A percentile compares a stretch with the other conserved stretches of the same genome.
Evolutionary conservation across 2,329 filamentous ascomycete species (phyloP).

Genomic region (Colletotrichum sp.): DNA sequence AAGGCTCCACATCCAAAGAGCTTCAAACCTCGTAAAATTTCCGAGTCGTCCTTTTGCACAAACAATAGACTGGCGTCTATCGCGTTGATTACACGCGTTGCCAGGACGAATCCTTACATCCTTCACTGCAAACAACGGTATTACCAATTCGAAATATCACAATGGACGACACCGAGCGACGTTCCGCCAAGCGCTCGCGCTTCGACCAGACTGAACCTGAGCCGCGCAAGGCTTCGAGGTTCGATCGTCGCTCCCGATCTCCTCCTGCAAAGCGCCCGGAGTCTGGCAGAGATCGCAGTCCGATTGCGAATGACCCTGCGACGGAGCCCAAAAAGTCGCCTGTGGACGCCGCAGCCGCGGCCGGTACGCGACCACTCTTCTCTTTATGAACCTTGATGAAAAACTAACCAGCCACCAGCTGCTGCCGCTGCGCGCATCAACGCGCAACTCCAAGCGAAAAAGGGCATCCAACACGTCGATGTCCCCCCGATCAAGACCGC

Average conservation of each 20-base stretch:
- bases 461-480: constrained; percentile 88
- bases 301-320: constrained; percentile 55
- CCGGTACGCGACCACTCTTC: constrained; percentile 60
- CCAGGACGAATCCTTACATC: not conserved
- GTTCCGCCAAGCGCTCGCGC: constrained; percentile 80
- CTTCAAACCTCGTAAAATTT: constrained; percentile 20
- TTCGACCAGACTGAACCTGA: constrained; percentile 93
- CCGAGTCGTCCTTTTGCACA: not conserved
- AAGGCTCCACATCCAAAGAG: constrained; percentile 17
- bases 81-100: not conserved
- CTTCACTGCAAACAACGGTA: not conserved
- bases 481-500: constrained; percentile 79
- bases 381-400: not conserved
- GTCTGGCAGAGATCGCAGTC: constrained; percentile 79
- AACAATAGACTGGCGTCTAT: not conserved
- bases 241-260: constrained; percentile 91
- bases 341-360: constrained; percentile 76
- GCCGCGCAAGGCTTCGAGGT: constrained; percentile 77
- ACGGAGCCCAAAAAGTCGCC: constrained; percentile 53
- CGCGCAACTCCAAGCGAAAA: constrained; percentile 82
- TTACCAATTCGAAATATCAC: not conserved
- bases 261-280: constrained; percentile 73
- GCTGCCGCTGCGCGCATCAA: constrained; percentile 90
- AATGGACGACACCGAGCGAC: constrained; percentile 80
- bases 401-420: constrained; percentile 54